phyloP scores from a whole-genome alignment of 2,329 filamentous ascomycete genomes.

The Penicillium concentricum region DNA sequence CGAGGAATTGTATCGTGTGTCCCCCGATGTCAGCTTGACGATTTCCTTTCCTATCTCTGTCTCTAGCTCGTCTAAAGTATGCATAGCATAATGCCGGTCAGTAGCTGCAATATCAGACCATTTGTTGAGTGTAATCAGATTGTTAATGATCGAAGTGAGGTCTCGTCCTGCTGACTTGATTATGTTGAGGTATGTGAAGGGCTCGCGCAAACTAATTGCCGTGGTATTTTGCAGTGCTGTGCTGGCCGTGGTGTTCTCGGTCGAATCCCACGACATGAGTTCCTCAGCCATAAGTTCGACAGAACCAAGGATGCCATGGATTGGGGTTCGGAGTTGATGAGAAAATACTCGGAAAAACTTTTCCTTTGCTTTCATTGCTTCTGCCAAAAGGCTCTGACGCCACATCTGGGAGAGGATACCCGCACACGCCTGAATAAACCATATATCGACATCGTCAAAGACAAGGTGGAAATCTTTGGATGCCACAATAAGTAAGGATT shows the following conservation, averaged over 20 bases:
- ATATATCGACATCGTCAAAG: slow-evolving; percentile 15
- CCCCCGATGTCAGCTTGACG: neutral
- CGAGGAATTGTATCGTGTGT: slow-evolving; percentile 6
- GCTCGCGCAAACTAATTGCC: neutral
- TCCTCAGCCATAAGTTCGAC: slow-evolving; percentile 1
- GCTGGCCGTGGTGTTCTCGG: no score
- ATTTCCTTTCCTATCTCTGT: neutral
- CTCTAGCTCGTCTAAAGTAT: slow-evolving; percentile 8
- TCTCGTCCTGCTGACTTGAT: slow-evolving; percentile 15
- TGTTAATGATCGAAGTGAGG: slow-evolving; percentile 11
- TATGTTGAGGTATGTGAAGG: slow-evolving; percentile 8
- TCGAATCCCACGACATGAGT: neutral
- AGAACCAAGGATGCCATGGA: slow-evolving; percentile 15
- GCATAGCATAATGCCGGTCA: slow-evolving; percentile 8
- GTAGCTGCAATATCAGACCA: slow-evolving; percentile 17
- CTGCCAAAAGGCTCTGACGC: slow-evolving; percentile 5
- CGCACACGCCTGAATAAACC: slow-evolving; percentile 13
- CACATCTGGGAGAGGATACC: slow-evolving; percentile 10
- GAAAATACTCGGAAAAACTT: slow-evolving; percentile 15
- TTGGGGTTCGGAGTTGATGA: slow-evolving; percentile 13
- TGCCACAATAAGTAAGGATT: slow-evolving; percentile 11
- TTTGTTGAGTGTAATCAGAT: slow-evolving; percentile 12
- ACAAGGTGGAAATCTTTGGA: slow-evolving; percentile 13
- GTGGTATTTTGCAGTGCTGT: no score
- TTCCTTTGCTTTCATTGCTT: slow-evolving; percentile 13